A percentile compares a stretch with the other conserved stretches of the same genome.
Evolutionary conservation across 2,329 filamentous ascomycete genomes (phyloP).

Genomic region (Botrytis tulipae): DNA sequence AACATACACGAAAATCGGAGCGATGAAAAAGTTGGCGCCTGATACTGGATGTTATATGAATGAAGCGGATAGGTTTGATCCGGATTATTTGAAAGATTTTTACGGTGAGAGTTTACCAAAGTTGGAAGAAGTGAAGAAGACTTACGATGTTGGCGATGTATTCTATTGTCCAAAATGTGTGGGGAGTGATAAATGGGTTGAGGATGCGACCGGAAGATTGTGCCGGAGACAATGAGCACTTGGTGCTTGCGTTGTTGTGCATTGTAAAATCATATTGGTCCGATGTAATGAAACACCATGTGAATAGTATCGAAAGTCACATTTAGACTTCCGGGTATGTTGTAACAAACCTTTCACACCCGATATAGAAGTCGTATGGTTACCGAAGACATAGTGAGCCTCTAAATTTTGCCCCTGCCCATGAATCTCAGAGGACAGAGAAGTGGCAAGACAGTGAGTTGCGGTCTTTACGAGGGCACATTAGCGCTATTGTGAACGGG

Average conservation of each 20-base stretch:
- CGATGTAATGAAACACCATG: neutral
- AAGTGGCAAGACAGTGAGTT: neutral
- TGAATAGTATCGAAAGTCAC: neutral
- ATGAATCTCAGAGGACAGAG: neutral
- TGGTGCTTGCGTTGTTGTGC: neutral
- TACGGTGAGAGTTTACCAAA: conserved; percentile 40
- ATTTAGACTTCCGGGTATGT: too few relatives aligned
- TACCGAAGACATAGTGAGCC: neutral
- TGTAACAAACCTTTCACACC: neutral
- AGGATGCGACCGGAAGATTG: conserved; percentile 18
- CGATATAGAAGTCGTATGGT: neutral
- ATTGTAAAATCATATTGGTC: too few relatives aligned
- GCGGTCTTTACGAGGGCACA: too few relatives aligned
- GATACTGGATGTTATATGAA: conserved; percentile 46
- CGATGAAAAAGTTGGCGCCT: conserved; percentile 41
- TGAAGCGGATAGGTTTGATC: conserved; percentile 43
- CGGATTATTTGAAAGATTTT: conserved; percentile 39
- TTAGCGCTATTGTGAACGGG: neutral
- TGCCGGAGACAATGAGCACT: conserved; percentile 1
- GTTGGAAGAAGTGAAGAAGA: conserved; percentile 39
- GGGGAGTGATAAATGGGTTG: conserved; percentile 39
- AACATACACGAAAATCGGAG: conserved; percentile 27
- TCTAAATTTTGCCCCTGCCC: neutral
- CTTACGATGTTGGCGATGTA: conserved; percentile 38
- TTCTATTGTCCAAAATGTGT: conserved; percentile 44